Evolutionary conservation across 495 filamentous ascomycete species (phyloP), one percentile per base, ranked within the genome.

Genomic region (Hypomontagnella monticulosa): DNA sequence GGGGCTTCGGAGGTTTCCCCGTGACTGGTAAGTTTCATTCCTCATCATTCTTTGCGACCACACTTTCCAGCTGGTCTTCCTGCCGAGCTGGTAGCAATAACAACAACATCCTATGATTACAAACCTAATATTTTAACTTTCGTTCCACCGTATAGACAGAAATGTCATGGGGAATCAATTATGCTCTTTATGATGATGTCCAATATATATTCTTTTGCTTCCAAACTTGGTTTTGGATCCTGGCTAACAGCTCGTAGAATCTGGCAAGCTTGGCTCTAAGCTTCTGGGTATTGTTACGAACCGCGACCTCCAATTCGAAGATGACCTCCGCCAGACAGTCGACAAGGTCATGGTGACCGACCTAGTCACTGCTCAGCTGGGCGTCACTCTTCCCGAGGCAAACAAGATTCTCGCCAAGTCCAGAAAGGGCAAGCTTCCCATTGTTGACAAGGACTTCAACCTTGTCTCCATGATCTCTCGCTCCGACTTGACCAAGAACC

Each of bases 381-480:
- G 95, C 41, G 93, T 96, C 49, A 91, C 87, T 42, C 85, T 99
- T 18, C 72, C 85, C 50, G 92, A 97, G 78, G 95, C 95, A 67
- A 99, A 99, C 78, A 85, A 86, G 51, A 95, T 98, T 69, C 89
- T 99, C 16, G 89, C 91, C 71, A 87, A 89, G 74, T 98, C 96
- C 23, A 97, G 97, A 88, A 99, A 98, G 83, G 95, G 95, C 79
- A 99, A 99, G 82, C 88, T 99, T 44, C 95, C 96, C 37, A 97
- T 98, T 63, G 89, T 99, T 32, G 96, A 99, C 76, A 76, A 85
- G 36, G 79, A 89, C 23, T 90, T 89, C 60, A 96, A 97, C 80
- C 86, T 98, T 19, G 88, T 97, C 40, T 95, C 95, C 30, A 89
- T 99, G 75, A 91, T 99, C 68, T 97, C 93, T 20, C 92, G 95